Evolutionary conservation across 139 green algal species (phyloP).

Genomic region (Coelastrella sp.): DNA sequence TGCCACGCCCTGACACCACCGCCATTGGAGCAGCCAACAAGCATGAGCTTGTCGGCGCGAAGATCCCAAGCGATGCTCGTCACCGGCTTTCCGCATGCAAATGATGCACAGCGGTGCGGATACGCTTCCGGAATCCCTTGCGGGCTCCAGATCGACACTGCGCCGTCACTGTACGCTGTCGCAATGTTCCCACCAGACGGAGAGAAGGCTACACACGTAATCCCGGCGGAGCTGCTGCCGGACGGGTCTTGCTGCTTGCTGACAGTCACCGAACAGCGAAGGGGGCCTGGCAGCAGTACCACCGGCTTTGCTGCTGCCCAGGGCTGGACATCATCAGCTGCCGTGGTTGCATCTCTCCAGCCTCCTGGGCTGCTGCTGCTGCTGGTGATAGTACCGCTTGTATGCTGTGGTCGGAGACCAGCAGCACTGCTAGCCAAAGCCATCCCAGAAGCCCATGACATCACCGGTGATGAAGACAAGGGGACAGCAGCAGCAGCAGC

Average conservation of each 20-base stretch:
- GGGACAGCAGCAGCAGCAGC: neutral
- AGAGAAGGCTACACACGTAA: constrained; percentile 15
- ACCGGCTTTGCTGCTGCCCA: too few species aligned
- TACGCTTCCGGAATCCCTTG: constrained; percentile 20
- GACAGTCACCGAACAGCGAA: neutral
- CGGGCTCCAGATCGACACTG: neutral
- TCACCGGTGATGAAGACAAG: constrained; percentile 18
- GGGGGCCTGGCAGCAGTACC: neutral
- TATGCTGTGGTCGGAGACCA: constrained; percentile 24
- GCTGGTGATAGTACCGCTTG: neutral
- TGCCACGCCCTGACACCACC: constrained; percentile 55
- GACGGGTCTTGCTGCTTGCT: neutral
- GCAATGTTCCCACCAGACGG: constrained; percentile 36
- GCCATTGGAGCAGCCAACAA: constrained; percentile 56
- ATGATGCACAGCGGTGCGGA: constrained; percentile 32
- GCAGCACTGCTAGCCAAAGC: constrained; percentile 7
- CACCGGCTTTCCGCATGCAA: constrained; percentile 53
- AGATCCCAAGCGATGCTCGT: constrained; percentile 58
- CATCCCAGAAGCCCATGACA: constrained; percentile 3
- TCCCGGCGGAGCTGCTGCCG: constrained; percentile 25
- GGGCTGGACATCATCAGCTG: too few species aligned
- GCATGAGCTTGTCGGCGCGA: constrained; percentile 60
- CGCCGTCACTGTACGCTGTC: neutral
- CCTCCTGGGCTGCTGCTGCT: constrained; percentile 25
- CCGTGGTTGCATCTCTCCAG: neutral